Evolutionary conservation across 768 basidiomycete species (phyloP).

Genomic region (Boletus subparvulus): DNA sequence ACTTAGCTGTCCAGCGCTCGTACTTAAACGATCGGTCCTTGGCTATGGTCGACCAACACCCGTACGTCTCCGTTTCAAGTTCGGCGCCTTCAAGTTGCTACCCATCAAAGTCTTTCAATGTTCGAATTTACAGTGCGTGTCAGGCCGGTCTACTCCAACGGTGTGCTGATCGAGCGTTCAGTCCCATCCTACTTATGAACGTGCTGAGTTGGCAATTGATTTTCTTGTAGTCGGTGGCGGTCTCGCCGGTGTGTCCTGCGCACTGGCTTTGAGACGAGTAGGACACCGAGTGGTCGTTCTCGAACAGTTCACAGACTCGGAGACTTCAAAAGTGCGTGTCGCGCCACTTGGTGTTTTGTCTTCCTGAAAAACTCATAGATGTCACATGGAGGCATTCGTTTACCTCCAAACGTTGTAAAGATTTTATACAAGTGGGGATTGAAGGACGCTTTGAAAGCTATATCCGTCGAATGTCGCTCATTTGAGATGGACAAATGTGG

Average conservation of each 20-base stretch:
- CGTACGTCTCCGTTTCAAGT: neutral
- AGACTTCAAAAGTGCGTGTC: constrained; percentile 33
- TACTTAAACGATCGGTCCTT: constrained; percentile 12
- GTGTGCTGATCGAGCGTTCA: constrained; percentile 3
- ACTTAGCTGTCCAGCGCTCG: constrained; percentile 13
- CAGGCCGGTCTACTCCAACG: neutral
- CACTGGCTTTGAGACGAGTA: constrained; percentile 51
- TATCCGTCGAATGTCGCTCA: constrained; percentile 23
- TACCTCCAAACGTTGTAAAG: constrained; percentile 60
- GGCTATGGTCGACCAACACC: neutral
- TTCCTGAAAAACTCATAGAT: constrained; percentile 22
- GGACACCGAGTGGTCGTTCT: constrained; percentile 63
- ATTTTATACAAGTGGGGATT: constrained; percentile 58
- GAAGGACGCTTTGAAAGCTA: constrained; percentile 40
- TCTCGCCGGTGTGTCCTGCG: constrained; percentile 56
- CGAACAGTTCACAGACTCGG: constrained; percentile 46
- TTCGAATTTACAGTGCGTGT: constrained; percentile 14
- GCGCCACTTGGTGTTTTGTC: neutral
- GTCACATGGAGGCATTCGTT: constrained; percentile 41
- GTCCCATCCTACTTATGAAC: constrained; percentile 12
- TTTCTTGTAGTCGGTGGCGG: constrained; percentile 52
- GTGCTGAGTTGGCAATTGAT: constrained; percentile 28
- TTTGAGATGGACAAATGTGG: constrained; percentile 30
- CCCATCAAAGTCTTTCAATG: constrained; percentile 5
- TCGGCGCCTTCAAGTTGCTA: neutral